A percentile compares a stretch with the other conserved stretches of the same genome.
Conservation (phyloP, 73 alveolate genomes). For the Paramecium biaurelia region DNA sequence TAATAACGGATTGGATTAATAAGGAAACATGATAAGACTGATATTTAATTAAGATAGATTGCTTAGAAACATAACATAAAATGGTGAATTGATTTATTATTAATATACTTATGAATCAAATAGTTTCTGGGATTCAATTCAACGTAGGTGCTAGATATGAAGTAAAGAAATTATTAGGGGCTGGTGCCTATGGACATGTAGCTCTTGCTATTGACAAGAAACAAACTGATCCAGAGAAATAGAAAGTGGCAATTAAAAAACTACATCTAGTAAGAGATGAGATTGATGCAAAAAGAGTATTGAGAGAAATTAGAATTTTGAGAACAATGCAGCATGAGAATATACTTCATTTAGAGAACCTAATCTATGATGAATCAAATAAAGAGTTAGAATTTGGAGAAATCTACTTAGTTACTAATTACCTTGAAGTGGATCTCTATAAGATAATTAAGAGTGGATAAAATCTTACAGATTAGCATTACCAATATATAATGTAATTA, state of each 20-base stretch:
- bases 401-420: constrained; percentile 81
- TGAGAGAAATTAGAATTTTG: constrained; percentile 81
- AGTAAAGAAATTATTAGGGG: constrained; percentile 66
- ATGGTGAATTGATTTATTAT: not conserved
- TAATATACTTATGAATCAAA: not conserved
- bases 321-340: constrained; percentile 85
- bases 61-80: not conserved
- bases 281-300: constrained; percentile 86
- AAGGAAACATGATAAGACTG: not conserved
- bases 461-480: constrained; percentile 55
- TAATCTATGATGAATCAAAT: constrained; percentile 58
- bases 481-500: constrained; percentile 1
- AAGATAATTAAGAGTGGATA: constrained; percentile 68
- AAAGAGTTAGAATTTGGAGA: constrained; percentile 72
- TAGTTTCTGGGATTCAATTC: constrained; percentile 55
- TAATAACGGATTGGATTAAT: not conserved
- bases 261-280: constrained; percentile 80
- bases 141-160: constrained; percentile 53
- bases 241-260: constrained; percentile 90
- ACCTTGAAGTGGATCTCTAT: constrained; percentile 90
- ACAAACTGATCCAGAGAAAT: constrained; percentile 42
- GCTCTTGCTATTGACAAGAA: constrained; percentile 85
- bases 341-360: constrained; percentile 68
- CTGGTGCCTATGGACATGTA: constrained; percentile 92
- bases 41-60: not conserved